Evolutionary conservation across 2,329 filamentous ascomycete genomes (phyloP), one percentile per base, ranked within the genome.

Genomic region (Cercospora citrullina): DNA sequence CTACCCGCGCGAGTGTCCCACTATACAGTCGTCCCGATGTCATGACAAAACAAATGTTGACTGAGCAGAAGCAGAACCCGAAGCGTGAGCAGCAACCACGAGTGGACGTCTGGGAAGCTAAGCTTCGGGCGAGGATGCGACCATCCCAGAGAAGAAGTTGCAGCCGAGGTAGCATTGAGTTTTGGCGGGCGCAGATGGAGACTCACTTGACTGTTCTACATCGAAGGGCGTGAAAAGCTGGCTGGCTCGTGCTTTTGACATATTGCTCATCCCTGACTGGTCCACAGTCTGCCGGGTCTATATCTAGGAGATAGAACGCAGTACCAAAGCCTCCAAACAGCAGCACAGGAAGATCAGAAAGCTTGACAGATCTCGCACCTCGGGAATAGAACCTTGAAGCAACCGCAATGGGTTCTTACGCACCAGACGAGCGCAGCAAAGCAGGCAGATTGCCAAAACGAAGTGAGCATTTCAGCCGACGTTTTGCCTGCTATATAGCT

Each of bases 351-450:
- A 48, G 48, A 57, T 16, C 18, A 26, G 45, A 57, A 18, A 33
- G 33, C 51, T 58, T 18, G 62, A 33, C 45, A 42, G 10, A 30
- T 16, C 14, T 55, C 23, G 23, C 48, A 55, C 48, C 48, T 55
- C 14, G 14, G 48, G 21, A 28, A 26, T 8, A n/a, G 48, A 9
- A 62, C 23, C 8, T 62, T 12, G 23, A 5, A 18, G 5, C 9
- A 62, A 23, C 1, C 55, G 39, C 18, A 36, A 69, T 69, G 68
- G 51, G 65, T 60, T 68, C 68, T n/a, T 77, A 77, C 66, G 68
- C 60, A 6, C 73, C 72, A 30, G 75, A 77, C 60, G 74, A 73
- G 59, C 71, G 74, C 31, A 74, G 71, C 64, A 76, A 77, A 69
- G 75, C 73, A 64, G 70, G 70, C 23, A 67, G 75, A 9, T 65